Evolutionary conservation across 257 asterid species (phyloP), one percentile per base, ranked within the genome.

Genomic region (Nicotiana paniculata): DNA sequence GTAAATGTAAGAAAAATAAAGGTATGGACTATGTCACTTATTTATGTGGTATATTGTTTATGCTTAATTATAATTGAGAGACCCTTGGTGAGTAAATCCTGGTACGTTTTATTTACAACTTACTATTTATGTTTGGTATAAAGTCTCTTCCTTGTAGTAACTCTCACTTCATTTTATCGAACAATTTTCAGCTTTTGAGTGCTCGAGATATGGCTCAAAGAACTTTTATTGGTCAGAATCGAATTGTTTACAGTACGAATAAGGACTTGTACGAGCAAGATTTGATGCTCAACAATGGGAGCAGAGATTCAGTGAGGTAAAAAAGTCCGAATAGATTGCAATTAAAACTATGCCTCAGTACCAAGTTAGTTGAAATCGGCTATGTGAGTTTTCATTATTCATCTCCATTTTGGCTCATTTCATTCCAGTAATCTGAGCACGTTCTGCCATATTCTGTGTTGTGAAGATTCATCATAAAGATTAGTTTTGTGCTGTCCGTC

Each of bases 181-280:
- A 57, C 9, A 39, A 57, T 32, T 68, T 81, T 74, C 93, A 95
- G 99, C 87, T 95, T 84, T 79, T 91, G 89, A 95, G 93, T 81
- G 98, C 99, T 4, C 90, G 98, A 72, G 97, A 93, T 85, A 92
- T 95, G 98, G 97, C 99, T 9, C 93, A 93, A 77, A 87, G 89
- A 90, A 93, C 93, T 15, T 91, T 89, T 85, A 92, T 95, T 35
- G 90, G 99, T 37, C 81, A 90, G 90, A 97, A 95, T 82, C 87
- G 88, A 81, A 95, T 95, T 62, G 93, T 95, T 21, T 93, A 95
- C 84, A 95, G 98, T 61, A 95, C 97, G 0, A 95, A 91, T 64
- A 90, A 83, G 88, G 97, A 93, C 85, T 58, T 93, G 83, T 61
- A 39, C 2, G 97, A 95, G 67, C 99, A 95, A 86, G 94, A 90